Percentiles rank a stretch among this genome's conserved stretches.
phyloP scores from a whole-genome alignment of 2,329 filamentous ascomycete genomes.

The Alternaria incomplexa region DNA sequence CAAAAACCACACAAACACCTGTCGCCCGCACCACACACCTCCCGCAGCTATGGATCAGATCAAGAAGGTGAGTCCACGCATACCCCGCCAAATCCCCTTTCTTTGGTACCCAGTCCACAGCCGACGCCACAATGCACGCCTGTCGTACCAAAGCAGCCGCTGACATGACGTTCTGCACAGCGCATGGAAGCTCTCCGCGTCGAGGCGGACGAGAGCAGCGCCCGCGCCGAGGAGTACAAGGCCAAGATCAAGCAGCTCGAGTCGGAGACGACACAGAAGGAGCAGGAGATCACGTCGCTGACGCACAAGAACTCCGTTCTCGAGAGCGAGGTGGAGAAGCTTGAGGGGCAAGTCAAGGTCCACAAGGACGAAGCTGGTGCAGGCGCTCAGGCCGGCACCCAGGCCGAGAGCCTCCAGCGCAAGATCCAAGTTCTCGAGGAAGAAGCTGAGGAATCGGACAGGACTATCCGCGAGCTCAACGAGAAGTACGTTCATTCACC shows the following conservation, averaged over 20 bases:
- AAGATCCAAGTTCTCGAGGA: conserved; percentile 96
- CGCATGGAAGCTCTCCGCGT: conserved; percentile 95
- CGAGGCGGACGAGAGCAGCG: conserved; percentile 84
- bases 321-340: conserved; percentile 89
- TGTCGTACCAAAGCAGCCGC: conserved; percentile 12
- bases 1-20: conserved; percentile 7
- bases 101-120: conserved; percentile 14
- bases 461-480: conserved; percentile 94
- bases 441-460: conserved; percentile 95
- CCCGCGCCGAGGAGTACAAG: conserved; percentile 87
- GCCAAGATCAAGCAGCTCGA: conserved; percentile 86
- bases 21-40: conserved; percentile 7
- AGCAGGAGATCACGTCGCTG: conserved; percentile 97
- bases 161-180: conserved; percentile 56
- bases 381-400: conserved; percentile 79
- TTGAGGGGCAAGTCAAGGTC: conserved; percentile 82
- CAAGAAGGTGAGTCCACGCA: conserved; percentile 74
- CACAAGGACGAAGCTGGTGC: conserved; percentile 86
- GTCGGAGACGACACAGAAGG: conserved; percentile 94
- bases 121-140: conserved; percentile 9
- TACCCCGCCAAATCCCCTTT: conserved; percentile 45
- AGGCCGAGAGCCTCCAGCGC: conserved; percentile 90
- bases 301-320: conserved; percentile 94
- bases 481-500: conserved; percentile 79
- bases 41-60: conserved; percentile 76